These are phyloP conservation scores for Hypoxylon subgilvum DNA, from an alignment of 495 filamentous ascomycete species.

Conservation along the genomic window DNA sequence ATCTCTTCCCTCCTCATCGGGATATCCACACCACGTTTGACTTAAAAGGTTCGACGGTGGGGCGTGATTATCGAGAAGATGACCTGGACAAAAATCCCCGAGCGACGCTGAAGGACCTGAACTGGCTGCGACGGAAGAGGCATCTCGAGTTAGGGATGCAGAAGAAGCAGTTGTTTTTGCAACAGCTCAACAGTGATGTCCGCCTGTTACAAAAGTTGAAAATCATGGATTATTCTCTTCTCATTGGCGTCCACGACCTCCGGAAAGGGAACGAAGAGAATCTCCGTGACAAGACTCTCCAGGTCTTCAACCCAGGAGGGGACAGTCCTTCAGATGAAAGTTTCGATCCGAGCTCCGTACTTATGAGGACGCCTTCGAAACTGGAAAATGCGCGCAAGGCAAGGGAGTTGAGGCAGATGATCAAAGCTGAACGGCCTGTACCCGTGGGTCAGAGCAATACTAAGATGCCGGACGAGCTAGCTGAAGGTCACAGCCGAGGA, in stretches of 20 bases:
- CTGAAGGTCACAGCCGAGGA: conserved; percentile 59
- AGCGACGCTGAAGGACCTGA: conserved; percentile 94
- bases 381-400: conserved; percentile 92
- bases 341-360: conserved; percentile 59
- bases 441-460: conserved; percentile 85
- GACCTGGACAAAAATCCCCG: conserved; percentile 86
- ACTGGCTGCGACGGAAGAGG: conserved; percentile 88
- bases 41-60: conserved; percentile 95
- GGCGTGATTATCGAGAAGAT: conserved; percentile 87
- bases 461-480: conserved; percentile 85
- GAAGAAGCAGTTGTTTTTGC: conserved; percentile 84
- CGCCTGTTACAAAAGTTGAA: conserved; percentile 81
- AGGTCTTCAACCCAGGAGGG: conserved; percentile 93
- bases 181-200: conserved; percentile 88
- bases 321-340: conserved; percentile 61
- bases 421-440: conserved; percentile 89
- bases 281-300: conserved; percentile 89
- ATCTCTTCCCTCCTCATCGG: conserved; percentile 94
- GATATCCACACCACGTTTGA: conserved; percentile 98
- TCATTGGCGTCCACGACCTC: conserved; percentile 93
- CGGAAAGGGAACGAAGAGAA: conserved; percentile 92
- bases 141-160: conserved; percentile 84
- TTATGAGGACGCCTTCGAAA: conserved; percentile 93
- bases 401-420: conserved; percentile 85
- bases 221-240: conserved; percentile 98